Percentiles rank a stretch among this genome's conserved stretches.
phyloP scores from a whole-genome alignment of 371 early-diverging fungal genomes.

The Mucor racemosus region DNA sequence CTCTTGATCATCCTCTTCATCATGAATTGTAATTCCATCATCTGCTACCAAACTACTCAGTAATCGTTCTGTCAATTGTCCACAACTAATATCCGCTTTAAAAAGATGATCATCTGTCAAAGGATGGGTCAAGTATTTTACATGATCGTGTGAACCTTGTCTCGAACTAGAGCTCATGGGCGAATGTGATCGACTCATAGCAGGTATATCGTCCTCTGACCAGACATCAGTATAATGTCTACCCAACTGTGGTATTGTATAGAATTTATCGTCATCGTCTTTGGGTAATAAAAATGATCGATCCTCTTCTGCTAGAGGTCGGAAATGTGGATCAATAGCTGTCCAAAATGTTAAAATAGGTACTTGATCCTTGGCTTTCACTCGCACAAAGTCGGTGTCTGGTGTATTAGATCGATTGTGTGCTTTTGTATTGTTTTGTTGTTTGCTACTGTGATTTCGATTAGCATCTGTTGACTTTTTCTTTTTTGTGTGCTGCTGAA shows the following conservation, averaged over 20 bases:
- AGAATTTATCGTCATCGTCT: conserved; percentile 68
- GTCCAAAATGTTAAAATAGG: conserved; percentile 83
- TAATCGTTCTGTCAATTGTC: conserved; percentile 78
- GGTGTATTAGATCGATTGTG: conserved; percentile 10
- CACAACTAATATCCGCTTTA: conserved; percentile 65
- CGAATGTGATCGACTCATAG: conserved; percentile 45
- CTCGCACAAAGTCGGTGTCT: conserved; percentile 48
- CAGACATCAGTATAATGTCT: conserved; percentile 78
- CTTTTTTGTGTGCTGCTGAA: conserved; percentile 18
- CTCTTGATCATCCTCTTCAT: conserved; percentile 32
- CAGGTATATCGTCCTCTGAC: conserved; percentile 84
- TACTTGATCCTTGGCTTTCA: conserved; percentile 72
- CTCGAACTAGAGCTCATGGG: conserved; percentile 31
- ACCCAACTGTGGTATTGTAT: conserved; percentile 79
- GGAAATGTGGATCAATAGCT: conserved; percentile 83
- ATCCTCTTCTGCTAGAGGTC: conserved; percentile 86
- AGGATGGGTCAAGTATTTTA: conserved; percentile 32
- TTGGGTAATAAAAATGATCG: conserved; percentile 67
- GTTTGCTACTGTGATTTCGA: conserved; percentile 13
- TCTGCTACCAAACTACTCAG: conserved; percentile 67
- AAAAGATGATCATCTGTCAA: conserved; percentile 61
- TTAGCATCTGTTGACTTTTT: conserved; percentile 19
- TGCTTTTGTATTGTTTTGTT: conserved; percentile 9
- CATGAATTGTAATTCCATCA: conserved; percentile 55
- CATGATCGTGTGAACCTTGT: conserved; percentile 33